Base-by-base conservation (phyloP, 805 yeast genomes). In the Wickerhamiella bombiphila region DNA sequence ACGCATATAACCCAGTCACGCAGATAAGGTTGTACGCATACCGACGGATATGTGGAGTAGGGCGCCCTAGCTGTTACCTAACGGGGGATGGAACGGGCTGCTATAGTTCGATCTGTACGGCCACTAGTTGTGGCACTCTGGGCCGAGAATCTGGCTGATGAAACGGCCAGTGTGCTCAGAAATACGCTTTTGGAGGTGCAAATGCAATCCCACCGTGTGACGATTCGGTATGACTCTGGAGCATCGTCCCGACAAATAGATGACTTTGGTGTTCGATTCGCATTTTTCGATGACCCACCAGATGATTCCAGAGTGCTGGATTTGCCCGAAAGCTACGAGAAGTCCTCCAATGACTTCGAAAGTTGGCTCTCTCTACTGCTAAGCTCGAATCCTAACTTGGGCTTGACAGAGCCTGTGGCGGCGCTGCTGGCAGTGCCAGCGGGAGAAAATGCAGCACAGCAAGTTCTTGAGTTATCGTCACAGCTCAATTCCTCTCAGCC, bases 1-100 rank as follows among this genome's bases (percentile, higher is more conserved):
- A n/a, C n/a, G n/a, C n/a, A n/a, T n/a, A n/a, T n/a, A n/a, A n/a
- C n/a, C n/a, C n/a, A n/a, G n/a, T n/a, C n/a, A n/a, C n/a, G n/a
- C n/a, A n/a, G n/a, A n/a, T n/a, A n/a, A n/a, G n/a, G n/a, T n/a
- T n/a, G n/a, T n/a, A n/a, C n/a, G n/a, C n/a, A n/a, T n/a, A n/a
- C n/a, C n/a, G n/a, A n/a, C n/a, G n/a, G n/a, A n/a, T n/a, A n/a
- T n/a, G n/a, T n/a, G n/a, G n/a, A n/a, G n/a, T n/a, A n/a, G n/a
- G n/a, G n/a, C n/a, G n/a, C n/a, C n/a, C n/a, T n/a, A n/a, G n/a
- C n/a, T 9, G 21, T 15, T 56, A 56, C 39, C 58, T 54, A 19
- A 48, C 52, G 1, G 53, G 59, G 1, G 59, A 69, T 36, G 83
- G 86, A 1, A 68, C 69, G 34, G 17, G 30, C n/a, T n/a, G n/a